phyloP scores from a whole-genome alignment of 192 early-diverging fungal species.

The Podila horticola region DNA sequence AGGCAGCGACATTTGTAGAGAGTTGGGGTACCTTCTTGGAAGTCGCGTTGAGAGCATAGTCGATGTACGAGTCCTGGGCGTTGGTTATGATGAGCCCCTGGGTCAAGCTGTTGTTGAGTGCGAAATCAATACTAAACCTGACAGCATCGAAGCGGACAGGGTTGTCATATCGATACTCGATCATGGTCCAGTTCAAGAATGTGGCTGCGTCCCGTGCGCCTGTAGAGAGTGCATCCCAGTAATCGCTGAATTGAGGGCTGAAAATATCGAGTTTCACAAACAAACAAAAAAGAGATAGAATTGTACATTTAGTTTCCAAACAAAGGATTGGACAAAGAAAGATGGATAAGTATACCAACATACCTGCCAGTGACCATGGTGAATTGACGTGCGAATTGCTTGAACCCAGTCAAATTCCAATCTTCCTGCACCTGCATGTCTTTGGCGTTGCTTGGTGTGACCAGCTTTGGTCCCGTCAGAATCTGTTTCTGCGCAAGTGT shows the following conservation, averaged over 20 bases:
- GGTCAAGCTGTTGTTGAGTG: constrained; percentile 15
- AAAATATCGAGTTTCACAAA: neutral
- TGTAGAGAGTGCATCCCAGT: constrained; percentile 32
- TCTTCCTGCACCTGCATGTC: constrained; percentile 34
- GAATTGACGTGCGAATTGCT: neutral
- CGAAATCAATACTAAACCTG: constrained; percentile 18
- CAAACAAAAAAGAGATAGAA: neutral
- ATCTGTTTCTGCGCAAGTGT: constrained; percentile 20
- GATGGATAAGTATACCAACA: neutral
- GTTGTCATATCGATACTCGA: constrained; percentile 38
- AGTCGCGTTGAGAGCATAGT: constrained; percentile 26
- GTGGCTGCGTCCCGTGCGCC: constrained; percentile 38
- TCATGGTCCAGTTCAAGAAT: constrained; percentile 40
- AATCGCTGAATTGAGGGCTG: constrained; percentile 25
- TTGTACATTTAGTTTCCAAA: too few relatives aligned
- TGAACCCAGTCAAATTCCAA: constrained; percentile 9
- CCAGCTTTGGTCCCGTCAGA: constrained; percentile 32
- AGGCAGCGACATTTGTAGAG: neutral
- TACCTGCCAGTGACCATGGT: constrained; percentile 42
- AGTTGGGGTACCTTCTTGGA: neutral
- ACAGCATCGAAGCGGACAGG: constrained; percentile 26
- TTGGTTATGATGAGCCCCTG: constrained; percentile 34
- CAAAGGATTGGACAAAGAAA: neutral
- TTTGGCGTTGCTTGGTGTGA: constrained; percentile 18
- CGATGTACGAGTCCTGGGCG: constrained; percentile 12